A percentile compares a stretch with the other conserved stretches of the same genome.
These are phyloP conservation scores for Ustilago vetiveriae DNA, from an alignment of 1,284 basidiomycete species.

Conservation along the genomic window DNA sequence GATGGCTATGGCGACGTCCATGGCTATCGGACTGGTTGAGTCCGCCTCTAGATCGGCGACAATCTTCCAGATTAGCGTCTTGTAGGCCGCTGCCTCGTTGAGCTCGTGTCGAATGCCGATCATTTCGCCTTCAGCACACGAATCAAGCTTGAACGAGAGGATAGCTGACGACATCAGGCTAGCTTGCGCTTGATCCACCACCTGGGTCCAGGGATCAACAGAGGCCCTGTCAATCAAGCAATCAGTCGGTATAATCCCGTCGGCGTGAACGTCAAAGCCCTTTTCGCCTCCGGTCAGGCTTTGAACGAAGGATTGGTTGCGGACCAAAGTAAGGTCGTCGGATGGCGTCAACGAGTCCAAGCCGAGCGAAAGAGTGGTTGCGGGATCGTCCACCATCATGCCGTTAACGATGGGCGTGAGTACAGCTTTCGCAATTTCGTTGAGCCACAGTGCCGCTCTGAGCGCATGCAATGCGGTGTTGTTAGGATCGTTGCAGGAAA, in stretches of 20 bases:
- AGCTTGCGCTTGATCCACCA: constrained; percentile 1
- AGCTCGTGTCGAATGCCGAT: constrained; percentile 6
- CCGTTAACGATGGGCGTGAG: constrained; percentile 1
- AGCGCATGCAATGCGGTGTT: background rate
- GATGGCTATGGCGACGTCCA: constrained; percentile 6
- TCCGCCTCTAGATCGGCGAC: constrained; percentile 3
- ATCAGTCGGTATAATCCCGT: background rate
- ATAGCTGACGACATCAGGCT: constrained; percentile 6
- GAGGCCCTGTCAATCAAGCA: background rate
- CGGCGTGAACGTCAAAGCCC: background rate
- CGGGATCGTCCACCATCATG: background rate
- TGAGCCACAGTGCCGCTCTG: constrained; percentile 1
- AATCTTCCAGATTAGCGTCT: constrained; percentile 4
- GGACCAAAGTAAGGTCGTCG: background rate
- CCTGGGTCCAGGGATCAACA: constrained; percentile 2
- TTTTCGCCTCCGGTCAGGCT: background rate
- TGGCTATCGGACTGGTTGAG: background rate
- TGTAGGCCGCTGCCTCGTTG: constrained; percentile 8
- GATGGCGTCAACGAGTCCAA: background rate
- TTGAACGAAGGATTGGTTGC: constrained; percentile 1
- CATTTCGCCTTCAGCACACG: constrained; percentile 1
- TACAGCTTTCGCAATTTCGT: constrained; percentile 5
- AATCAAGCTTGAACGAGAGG: constrained; percentile 7
- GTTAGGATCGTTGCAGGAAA: background rate
- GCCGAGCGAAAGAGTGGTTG: background rate